Percentiles rank a stretch among this genome's conserved stretches.
Conservation (phyloP, 176 grass and related monocot genomes). For the Triticum dicoccoides region DNA sequence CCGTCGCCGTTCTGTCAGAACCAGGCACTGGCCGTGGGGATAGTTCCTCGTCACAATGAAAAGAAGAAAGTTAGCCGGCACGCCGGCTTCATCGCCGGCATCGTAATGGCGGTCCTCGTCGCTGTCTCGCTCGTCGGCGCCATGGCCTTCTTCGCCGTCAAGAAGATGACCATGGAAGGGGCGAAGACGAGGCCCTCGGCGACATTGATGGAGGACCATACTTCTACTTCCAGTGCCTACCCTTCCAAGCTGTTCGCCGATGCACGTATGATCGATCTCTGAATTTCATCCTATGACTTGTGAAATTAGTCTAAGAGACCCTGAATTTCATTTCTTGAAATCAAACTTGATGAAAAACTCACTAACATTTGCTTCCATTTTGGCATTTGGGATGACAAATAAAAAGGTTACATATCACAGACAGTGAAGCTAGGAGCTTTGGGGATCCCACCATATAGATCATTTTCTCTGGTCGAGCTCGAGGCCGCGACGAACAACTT, state of each 20-base stretch:
- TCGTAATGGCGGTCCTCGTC: slow-evolving; percentile 38
- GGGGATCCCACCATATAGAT: slow-evolving; percentile 74
- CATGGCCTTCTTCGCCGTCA: slow-evolving; percentile 51
- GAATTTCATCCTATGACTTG: not conserved
- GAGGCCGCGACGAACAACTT: slow-evolving; percentile 89
- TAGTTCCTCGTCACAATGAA: slow-evolving; percentile 40
- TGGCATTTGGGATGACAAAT: not conserved
- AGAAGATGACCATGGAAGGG: slow-evolving; percentile 35
- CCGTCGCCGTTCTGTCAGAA: slow-evolving; percentile 79
- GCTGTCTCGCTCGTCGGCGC: slow-evolving; percentile 26
- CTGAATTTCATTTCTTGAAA: not conserved
- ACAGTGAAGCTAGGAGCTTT: slow-evolving; percentile 88
- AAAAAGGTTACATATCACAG: slow-evolving; percentile 79
- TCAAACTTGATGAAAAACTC: not conserved
- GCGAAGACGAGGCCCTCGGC: slow-evolving; percentile 34
- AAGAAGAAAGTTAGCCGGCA: slow-evolving; percentile 27
- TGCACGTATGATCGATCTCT: slow-evolving; percentile 61
- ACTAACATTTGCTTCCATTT: not conserved
- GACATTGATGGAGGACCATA: slow-evolving; percentile 52
- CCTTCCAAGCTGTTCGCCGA: slow-evolving; percentile 74
- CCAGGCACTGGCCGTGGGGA: slow-evolving; percentile 85
- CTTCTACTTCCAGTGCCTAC: slow-evolving; percentile 50
- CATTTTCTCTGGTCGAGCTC: slow-evolving; percentile 84
- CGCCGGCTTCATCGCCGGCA: slow-evolving; percentile 24
- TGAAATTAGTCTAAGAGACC: not conserved